These are phyloP conservation scores for Ballota nigra DNA, from an alignment of 257 asterid species.

Conservation along the genomic window DNA sequence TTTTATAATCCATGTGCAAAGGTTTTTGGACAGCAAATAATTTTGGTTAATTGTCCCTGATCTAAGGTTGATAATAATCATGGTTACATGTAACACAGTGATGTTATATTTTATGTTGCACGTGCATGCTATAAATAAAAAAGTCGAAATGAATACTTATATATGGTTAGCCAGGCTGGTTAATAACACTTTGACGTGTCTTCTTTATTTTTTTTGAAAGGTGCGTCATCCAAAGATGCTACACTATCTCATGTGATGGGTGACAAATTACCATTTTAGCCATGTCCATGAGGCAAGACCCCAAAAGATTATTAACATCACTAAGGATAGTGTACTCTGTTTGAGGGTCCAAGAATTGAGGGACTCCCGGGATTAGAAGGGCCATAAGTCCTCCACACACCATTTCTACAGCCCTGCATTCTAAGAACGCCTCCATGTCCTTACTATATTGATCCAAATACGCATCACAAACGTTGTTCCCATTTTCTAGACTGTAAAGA, in stretches of 20 bases:
- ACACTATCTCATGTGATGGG: not conserved
- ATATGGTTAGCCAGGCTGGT: too few species aligned
- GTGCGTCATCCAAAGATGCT: too few species aligned
- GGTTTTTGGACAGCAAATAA: not conserved
- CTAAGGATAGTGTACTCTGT: not conserved
- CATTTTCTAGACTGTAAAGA: not conserved
- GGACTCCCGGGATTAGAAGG: not conserved
- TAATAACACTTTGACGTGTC: too few species aligned
- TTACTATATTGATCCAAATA: not conserved
- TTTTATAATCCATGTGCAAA: not conserved
- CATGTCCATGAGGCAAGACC: not conserved
- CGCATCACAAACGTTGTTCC: not conserved
- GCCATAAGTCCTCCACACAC: not conserved
- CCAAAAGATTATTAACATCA: not conserved
- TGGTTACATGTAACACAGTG: too few species aligned
- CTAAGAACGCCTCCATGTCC: not conserved
- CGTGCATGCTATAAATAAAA: too few species aligned
- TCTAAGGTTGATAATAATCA: too few species aligned
- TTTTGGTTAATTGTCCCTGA: not conserved
- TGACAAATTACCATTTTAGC: not conserved
- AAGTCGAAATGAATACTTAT: too few species aligned
- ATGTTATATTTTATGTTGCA: too few species aligned
- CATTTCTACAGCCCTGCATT: not conserved
- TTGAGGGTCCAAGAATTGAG: not conserved
- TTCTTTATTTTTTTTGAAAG: too few species aligned